phyloP scores from a whole-genome alignment of 129 eudicot genomes.

The Centrapalus pauciflorus region DNA sequence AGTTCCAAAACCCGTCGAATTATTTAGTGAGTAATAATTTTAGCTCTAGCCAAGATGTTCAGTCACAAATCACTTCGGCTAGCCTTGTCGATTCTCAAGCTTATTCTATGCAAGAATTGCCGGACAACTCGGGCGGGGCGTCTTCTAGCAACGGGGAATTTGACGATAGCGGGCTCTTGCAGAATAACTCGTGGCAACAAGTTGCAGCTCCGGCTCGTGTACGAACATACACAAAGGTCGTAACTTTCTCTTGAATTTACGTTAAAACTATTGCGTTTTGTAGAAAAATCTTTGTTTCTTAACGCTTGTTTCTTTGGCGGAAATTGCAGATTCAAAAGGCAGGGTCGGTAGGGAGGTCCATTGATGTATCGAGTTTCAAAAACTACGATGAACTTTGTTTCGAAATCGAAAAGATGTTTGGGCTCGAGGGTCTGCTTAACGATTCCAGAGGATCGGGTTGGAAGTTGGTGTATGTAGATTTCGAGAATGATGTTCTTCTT shows the following conservation, averaged over 20 bases:
- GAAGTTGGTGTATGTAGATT: conserved; percentile 96
- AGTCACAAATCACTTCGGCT: conserved; percentile 87
- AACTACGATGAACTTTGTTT: conserved; percentile 71
- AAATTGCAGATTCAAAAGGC: conserved; percentile 79
- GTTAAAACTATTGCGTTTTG: background rate
- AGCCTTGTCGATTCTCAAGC: conserved; percentile 88
- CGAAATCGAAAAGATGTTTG: conserved; percentile 96
- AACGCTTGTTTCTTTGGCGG: background rate
- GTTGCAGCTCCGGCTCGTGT: conserved; percentile 72
- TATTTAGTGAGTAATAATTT: conserved; percentile 67
- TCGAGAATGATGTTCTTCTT: conserved; percentile 90
- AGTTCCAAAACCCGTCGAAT: conserved; percentile 69
- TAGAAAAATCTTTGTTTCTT: background rate
- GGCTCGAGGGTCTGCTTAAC: conserved; percentile 83
- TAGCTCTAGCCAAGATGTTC: conserved; percentile 86
- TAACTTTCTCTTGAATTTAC: background rate
- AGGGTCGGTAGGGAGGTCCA: conserved; percentile 98
- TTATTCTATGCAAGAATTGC: conserved; percentile 76
- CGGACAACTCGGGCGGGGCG: conserved; percentile 92
- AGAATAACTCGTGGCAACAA: conserved; percentile 75
- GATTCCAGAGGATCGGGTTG: conserved; percentile 87
- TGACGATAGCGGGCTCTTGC: conserved; percentile 65
- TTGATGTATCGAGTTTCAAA: conserved; percentile 83
- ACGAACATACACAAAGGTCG: conserved; percentile 92
- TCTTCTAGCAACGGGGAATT: conserved; percentile 95